Evolutionary conservation across 2,329 filamentous ascomycete species (phyloP).

Genomic region (Phaeosphaeriaceae sp.): DNA sequence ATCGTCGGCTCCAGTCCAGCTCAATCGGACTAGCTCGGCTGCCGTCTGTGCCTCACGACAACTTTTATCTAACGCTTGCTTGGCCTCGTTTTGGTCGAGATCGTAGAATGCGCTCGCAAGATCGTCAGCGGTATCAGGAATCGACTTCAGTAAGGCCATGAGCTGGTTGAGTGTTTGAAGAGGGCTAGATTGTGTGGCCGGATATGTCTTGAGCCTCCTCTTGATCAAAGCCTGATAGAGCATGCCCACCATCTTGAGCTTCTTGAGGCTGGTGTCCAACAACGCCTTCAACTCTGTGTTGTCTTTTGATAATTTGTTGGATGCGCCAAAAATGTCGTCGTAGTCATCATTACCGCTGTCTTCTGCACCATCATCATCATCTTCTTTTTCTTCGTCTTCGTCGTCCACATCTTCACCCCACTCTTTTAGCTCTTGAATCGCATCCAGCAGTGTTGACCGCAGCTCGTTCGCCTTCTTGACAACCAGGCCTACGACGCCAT

Average conservation of each 20-base stretch:
- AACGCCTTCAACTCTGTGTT: slow-evolving; percentile 71
- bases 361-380: slow-evolving; percentile 48
- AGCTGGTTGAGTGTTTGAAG: slow-evolving; percentile 60
- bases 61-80: slow-evolving; percentile 64
- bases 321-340: slow-evolving; percentile 71
- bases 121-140: slow-evolving; percentile 74
- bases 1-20: slow-evolving; percentile 71
- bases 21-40: slow-evolving; percentile 61
- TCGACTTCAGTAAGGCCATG: slow-evolving; percentile 60
- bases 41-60: slow-evolving; percentile 65
- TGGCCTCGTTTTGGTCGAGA: slow-evolving; percentile 65
- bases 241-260: slow-evolving; percentile 70
- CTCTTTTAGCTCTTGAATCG: slow-evolving; percentile 83
- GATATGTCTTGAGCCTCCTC: slow-evolving; percentile 67
- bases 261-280: slow-evolving; percentile 68
- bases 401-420: slow-evolving; percentile 79
- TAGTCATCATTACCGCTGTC: slow-evolving; percentile 54
- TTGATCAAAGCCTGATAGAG: slow-evolving; percentile 75
- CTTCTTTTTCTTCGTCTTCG: slow-evolving; percentile 54
- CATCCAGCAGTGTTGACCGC: slow-evolving; percentile 77
- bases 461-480: slow-evolving; percentile 75
- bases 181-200: slow-evolving; percentile 35
- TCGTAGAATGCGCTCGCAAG: slow-evolving; percentile 76
- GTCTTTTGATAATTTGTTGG: slow-evolving; percentile 62
- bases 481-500: slow-evolving; percentile 74